Evolutionary conservation across 2,329 filamentous ascomycete genomes (phyloP).

Genomic region (Colletotrichum tofieldiae): DNA sequence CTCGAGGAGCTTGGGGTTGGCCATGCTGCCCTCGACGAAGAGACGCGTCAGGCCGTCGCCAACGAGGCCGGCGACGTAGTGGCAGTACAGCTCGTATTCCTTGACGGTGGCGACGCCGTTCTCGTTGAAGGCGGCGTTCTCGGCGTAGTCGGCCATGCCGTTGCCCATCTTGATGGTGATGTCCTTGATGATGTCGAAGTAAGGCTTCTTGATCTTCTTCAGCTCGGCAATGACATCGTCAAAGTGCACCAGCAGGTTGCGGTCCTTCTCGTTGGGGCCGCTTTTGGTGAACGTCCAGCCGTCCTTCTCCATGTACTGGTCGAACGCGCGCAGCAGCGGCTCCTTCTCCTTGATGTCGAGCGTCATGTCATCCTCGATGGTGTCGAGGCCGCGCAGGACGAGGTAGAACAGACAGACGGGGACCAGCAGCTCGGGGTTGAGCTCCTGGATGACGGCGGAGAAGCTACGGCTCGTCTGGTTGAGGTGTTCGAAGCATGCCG

Average conservation of each 20-base stretch:
- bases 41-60: conserved; percentile 93
- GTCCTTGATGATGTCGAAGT: conserved; percentile 90
- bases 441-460: conserved; percentile 91
- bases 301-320: conserved; percentile 83
- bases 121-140: conserved; percentile 85
- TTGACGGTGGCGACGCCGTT: conserved; percentile 86
- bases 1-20: conserved; percentile 86
- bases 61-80: conserved; percentile 98
- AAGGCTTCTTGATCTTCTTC: conserved; percentile 87
- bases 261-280: conserved; percentile 93
- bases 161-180: conserved; percentile 97
- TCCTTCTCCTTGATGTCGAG: conserved; percentile 87
- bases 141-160: conserved; percentile 96
- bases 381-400: conserved; percentile 91
- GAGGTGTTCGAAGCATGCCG: conserved; percentile 89
- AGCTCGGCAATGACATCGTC: conserved; percentile 89
- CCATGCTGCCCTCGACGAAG: conserved; percentile 89
- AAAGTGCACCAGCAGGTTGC: conserved; percentile 93
- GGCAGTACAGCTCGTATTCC: conserved; percentile 97
- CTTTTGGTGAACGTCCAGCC: conserved; percentile 93
- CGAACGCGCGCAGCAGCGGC: conserved; percentile 86
- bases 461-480: conserved; percentile 94
- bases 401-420: conserved; percentile 95
- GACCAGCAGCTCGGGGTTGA: conserved; percentile 93
- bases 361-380: conserved; percentile 99